Conservation (phyloP, 345 rosid genomes). For the Salix exigua region DNA sequence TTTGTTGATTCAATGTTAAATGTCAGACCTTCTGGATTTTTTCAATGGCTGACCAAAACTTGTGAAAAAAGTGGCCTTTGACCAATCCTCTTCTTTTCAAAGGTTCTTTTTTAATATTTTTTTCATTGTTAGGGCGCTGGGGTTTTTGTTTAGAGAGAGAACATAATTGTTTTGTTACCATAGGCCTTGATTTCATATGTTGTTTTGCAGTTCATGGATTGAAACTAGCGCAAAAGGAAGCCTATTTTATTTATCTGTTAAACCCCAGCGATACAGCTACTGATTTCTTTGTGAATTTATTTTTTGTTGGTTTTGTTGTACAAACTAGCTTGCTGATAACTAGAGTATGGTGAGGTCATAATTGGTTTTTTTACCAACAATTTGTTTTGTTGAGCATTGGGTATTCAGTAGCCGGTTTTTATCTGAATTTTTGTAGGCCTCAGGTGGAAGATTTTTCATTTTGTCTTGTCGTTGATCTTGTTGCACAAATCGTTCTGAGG, state of each 20-base stretch:
- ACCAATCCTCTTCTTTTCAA: constrained; percentile 18
- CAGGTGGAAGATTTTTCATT: not conserved
- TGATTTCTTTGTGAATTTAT: not conserved
- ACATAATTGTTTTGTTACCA: constrained; percentile 11
- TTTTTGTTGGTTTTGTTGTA: not conserved
- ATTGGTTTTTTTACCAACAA: not conserved
- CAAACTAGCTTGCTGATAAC: constrained; percentile 1
- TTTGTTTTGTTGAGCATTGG: constrained; percentile 4
- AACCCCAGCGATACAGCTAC: constrained; percentile 5
- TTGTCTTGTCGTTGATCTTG: constrained; percentile 17
- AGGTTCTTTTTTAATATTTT: constrained; percentile 7
- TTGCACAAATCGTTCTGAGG: constrained; percentile 4
- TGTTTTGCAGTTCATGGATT: constrained; percentile 13
- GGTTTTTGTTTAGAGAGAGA: constrained; percentile 9
- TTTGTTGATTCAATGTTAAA: constrained; percentile 28
- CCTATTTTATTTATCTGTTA: constrained; percentile 20
- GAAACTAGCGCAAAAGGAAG: constrained; percentile 15
- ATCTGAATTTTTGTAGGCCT: not conserved
- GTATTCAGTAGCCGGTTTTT: not conserved
- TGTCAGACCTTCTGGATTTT: constrained; percentile 30
- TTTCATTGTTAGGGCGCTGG: constrained; percentile 17
- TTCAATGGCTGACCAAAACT: constrained; percentile 16
- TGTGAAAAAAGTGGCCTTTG: constrained; percentile 24
- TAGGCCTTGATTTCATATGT: constrained; percentile 1
- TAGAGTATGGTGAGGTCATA: constrained; percentile 11